Evolutionary conservation across 2,329 filamentous ascomycete genomes (phyloP), one percentile per base, ranked within the genome.

Genomic region (Colletotrichum magnum): DNA sequence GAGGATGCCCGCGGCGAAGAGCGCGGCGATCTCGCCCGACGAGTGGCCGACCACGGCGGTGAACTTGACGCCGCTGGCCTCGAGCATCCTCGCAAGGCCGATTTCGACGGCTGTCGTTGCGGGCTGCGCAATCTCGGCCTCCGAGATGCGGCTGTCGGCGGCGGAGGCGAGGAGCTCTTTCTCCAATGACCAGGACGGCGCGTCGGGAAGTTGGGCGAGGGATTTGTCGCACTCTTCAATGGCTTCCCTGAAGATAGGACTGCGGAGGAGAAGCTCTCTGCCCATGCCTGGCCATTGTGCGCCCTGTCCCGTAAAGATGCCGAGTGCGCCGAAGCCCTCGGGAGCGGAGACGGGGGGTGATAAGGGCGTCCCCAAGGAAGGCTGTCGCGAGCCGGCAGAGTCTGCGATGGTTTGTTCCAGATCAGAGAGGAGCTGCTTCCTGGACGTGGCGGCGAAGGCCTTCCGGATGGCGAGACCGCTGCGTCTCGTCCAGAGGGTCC

Each of bases 1-100:
- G 3, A 85, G 66, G 2, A 72, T 65, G 2, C 82, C 80, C 1
- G 79, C 76, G 0, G 81, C 80, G 58, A 84, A 85, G 0, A 82
- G 80, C 1, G 83, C 84, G 0, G 78, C 83, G 32, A 85, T 83
- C 66, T 85, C 84, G 2, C 84, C 84, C 1, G 74, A 77, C 0
- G 81, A 83, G 60, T 86, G 84, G 0, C 83, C 83, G 5, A 84
- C 77, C 0, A 82, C 79, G 1, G 75, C 77, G 7, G 69, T 32
- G 0, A 81, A 79, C 2, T 50, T 57, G 41, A 86, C 64, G 0
- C 78, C 76, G 56, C 75, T 75, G 0, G 71, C 61, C 0, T 47
- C 32, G 2, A 86, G 76, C 1, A 82, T 71, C 15, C 84, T 77
- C 1, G 84, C 77, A 0, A 87, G 70, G 0, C 73, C 81, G 10